Evolutionary conservation across 2,329 filamentous ascomycete species (phyloP).

Genomic region (Aspergillus sergii): DNA sequence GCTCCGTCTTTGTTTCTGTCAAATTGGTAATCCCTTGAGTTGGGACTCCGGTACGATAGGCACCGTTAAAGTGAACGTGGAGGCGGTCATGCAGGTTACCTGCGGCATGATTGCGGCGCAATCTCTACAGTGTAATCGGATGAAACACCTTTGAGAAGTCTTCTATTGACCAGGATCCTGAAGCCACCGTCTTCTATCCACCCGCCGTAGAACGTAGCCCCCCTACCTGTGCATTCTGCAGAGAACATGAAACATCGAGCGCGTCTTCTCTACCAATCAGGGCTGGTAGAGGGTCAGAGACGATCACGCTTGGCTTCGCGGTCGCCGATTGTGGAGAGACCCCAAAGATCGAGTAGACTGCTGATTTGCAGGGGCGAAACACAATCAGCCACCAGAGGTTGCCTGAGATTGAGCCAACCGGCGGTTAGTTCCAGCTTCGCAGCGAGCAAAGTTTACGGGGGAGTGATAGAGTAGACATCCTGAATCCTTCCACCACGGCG

Average conservation of each 20-base stretch:
- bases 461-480: neutral
- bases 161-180: neutral
- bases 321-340: neutral
- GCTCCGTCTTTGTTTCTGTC: neutral
- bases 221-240: constrained; percentile 11
- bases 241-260: constrained; percentile 16
- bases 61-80: neutral
- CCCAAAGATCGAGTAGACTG: neutral
- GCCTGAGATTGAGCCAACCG: neutral
- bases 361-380: neutral
- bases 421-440: neutral
- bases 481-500: neutral
- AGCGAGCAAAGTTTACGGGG: neutral
- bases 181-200: constrained; percentile 5
- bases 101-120: neutral
- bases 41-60: neutral
- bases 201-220: neutral
- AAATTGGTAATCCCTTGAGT: neutral
- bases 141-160: neutral
- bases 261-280: constrained; percentile 22
- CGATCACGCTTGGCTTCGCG: constrained; percentile 8
- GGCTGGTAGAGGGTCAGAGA: neutral
- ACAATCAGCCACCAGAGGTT: neutral
- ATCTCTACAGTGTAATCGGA: neutral
- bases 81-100: neutral